A percentile compares a stretch with the other conserved stretches of the same genome.
These are phyloP conservation scores for Camillea tinctor DNA, from an alignment of 2,329 filamentous ascomycete species.

Conservation along the genomic window DNA sequence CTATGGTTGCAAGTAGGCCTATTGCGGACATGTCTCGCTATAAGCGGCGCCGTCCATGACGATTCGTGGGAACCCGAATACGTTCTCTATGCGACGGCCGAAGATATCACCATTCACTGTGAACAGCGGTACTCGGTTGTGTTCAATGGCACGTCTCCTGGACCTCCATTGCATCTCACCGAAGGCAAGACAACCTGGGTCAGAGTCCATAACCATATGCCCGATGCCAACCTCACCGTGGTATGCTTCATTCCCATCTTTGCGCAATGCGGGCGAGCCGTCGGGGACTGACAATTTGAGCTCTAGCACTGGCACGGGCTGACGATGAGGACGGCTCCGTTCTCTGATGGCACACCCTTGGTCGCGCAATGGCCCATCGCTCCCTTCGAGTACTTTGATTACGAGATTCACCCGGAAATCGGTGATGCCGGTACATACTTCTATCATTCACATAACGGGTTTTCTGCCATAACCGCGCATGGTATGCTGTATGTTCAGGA, in stretches of 20 bases:
- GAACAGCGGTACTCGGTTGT: slow-evolving; percentile 45
- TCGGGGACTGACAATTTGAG: slow-evolving; percentile 9
- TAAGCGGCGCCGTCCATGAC: slow-evolving; percentile 25
- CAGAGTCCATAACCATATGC: slow-evolving; percentile 57
- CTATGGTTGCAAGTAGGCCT: slow-evolving; percentile 20
- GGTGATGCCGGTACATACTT: slow-evolving; percentile 64
- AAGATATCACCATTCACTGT: slow-evolving; percentile 46
- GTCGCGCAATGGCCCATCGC: slow-evolving; percentile 67
- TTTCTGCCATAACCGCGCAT: slow-evolving; percentile 58
- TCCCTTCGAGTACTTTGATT: slow-evolving; percentile 63
- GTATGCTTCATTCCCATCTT: slow-evolving; percentile 33
- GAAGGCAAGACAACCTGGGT: slow-evolving; percentile 54
- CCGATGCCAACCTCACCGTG: slow-evolving; percentile 51
- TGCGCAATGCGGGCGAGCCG: background rate
- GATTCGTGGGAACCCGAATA: slow-evolving; percentile 32
- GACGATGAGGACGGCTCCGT: slow-evolving; percentile 56
- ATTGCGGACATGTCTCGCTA: slow-evolving; percentile 21
- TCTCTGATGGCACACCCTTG: slow-evolving; percentile 61
- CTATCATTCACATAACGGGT: slow-evolving; percentile 66
- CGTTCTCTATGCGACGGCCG: slow-evolving; percentile 26
- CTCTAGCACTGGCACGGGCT: slow-evolving; percentile 67
- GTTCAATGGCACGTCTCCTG: slow-evolving; percentile 53
- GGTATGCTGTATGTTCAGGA: slow-evolving; percentile 61
- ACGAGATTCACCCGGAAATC: slow-evolving; percentile 54
- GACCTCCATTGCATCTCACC: slow-evolving; percentile 46